Base-by-base conservation (phyloP, 495 filamentous ascomycete genomes). In the Talaromyces stipitatus region DNA sequence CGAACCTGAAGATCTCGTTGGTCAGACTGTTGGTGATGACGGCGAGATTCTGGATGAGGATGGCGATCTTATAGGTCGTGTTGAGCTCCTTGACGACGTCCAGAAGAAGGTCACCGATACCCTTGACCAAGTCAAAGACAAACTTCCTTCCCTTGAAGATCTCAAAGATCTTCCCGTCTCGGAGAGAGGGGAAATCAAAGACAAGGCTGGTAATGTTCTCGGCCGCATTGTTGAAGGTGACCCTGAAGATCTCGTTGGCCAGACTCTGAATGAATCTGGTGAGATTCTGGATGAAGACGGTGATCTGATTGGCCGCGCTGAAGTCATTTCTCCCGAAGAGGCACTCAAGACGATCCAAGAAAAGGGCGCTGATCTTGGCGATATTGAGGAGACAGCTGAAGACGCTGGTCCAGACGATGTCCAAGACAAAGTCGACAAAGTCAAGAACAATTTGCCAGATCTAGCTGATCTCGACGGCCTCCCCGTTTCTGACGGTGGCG, bases 201-300 rank as follows among this genome's bases (percentile, higher is more conserved):
- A 83, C 54, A 62, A 72, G 11, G 78, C 80, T 55, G 83, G 83
- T 46, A 78, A 79, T 33, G 59, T 78, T 8, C 61, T 86, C 22
- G 85, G 83, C 43, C 75, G 76, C 22, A 74, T 86, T 20, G 76
- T 77, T 14, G 83, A 87, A 59, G 83, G 83, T 14, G 75, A 84
- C 28, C 78, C 82, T 1, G 75, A 83, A 59, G 82, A 85, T 58
- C 76, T 86, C 32, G 77, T 76, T 14, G 84, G 82, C 8, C 78
- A 80, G 61, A 73, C 72, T 1, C 75, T 85, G 43, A 81, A 82
- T 46, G 82, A 85, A 11, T 76, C 82, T 4, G 83, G 83, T 16
- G 82, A 85, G 61, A 83, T 86, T 43, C 71, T 87, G 14, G 83
- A 87, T 55, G 78, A 85, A 29, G 82, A 85, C 30, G 84, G 84